A percentile compares a stretch with the other conserved stretches of the same genome.
These are phyloP conservation scores for Talinum fruticosum DNA, from an alignment of 148 eudicot species.

Conservation along the genomic window DNA sequence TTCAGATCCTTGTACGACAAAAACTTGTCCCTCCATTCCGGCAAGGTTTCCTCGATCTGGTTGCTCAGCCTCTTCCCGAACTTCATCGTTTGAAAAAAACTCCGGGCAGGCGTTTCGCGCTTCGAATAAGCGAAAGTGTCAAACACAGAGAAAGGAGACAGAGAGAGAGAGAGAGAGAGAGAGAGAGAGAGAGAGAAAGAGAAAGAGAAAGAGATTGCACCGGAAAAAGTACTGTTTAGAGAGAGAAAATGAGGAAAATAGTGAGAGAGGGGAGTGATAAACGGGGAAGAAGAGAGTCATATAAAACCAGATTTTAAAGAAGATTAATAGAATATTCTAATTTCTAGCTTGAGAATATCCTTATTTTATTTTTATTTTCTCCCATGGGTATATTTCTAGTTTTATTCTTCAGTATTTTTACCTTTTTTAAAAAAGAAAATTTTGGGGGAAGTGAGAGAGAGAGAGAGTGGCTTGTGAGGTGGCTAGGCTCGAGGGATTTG, in stretches of 20 bases:
- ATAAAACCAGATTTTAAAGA: slow-evolving; percentile 11
- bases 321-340: slow-evolving; percentile 39
- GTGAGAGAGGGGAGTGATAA: neutral
- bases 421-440: slow-evolving; percentile 15
- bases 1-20: slow-evolving; percentile 85
- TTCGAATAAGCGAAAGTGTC: too few species aligned
- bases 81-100: slow-evolving; percentile 45
- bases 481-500: slow-evolving; percentile 17
- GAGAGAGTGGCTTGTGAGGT: slow-evolving; percentile 24
- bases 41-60: slow-evolving; percentile 89
- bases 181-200: neutral
- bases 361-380: slow-evolving; percentile 21
- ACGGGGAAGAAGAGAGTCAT: slow-evolving; percentile 1
- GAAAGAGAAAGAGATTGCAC: neutral
- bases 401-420: too few species aligned
- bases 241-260: too few species aligned
- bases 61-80: slow-evolving; percentile 90
- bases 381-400: slow-evolving; percentile 38
- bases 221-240: too few species aligned
- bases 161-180: neutral
- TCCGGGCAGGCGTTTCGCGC: neutral
- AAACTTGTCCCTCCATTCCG: slow-evolving; percentile 96
- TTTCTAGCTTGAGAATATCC: slow-evolving; percentile 43
- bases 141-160: too few species aligned
- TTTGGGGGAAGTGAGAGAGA: neutral